A percentile compares a stretch with the other conserved stretches of the same genome.
These are phyloP conservation scores for Corylus heterophylla DNA, from an alignment of 306 rosid species.

Conservation along the genomic window DNA sequence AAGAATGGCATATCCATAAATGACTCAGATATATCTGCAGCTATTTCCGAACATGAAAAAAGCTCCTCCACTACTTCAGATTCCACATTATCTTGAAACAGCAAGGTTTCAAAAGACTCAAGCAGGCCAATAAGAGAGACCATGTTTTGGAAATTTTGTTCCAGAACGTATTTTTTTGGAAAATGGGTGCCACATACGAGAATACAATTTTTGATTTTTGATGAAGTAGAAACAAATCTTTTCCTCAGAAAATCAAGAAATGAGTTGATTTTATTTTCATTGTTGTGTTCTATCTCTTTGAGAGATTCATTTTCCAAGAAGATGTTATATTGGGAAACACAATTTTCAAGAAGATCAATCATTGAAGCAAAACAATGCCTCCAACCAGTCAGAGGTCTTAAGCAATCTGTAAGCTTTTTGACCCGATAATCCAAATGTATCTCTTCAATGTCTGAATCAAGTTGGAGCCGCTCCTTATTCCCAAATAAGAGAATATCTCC, in stretches of 20 bases:
- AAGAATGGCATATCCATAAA: too few species aligned
- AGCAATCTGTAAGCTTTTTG: conserved; percentile 44
- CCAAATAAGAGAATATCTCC: too few species aligned
- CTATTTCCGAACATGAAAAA: conserved; percentile 28
- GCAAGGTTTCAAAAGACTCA: conserved; percentile 38
- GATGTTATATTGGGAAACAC: conserved; percentile 53
- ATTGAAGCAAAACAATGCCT: conserved; percentile 48
- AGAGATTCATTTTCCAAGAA: conserved; percentile 45
- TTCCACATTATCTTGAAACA: conserved; percentile 38
- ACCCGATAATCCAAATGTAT: too few species aligned
- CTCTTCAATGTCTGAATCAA: too few species aligned
- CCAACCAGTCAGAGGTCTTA: conserved; percentile 53
- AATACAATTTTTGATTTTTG: conserved; percentile 37
- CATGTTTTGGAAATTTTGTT: conserved; percentile 35
- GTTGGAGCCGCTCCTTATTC: too few species aligned
- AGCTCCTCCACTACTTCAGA: conserved; percentile 40
- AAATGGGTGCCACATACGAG: conserved; percentile 51
- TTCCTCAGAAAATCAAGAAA: conserved; percentile 57
- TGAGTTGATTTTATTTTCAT: conserved; percentile 24
- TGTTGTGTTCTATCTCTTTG: conserved; percentile 16
- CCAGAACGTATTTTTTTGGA: conserved; percentile 43
- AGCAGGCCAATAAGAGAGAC: conserved; percentile 25
- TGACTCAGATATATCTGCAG: conserved; percentile 18
- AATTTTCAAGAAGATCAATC: conserved; percentile 57
- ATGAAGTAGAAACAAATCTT: conserved; percentile 35